Percentiles rank a stretch among this genome's conserved stretches.
phyloP scores from a whole-genome alignment of 148 eudicot genomes.

The Arctostaphylos glauca region DNA sequence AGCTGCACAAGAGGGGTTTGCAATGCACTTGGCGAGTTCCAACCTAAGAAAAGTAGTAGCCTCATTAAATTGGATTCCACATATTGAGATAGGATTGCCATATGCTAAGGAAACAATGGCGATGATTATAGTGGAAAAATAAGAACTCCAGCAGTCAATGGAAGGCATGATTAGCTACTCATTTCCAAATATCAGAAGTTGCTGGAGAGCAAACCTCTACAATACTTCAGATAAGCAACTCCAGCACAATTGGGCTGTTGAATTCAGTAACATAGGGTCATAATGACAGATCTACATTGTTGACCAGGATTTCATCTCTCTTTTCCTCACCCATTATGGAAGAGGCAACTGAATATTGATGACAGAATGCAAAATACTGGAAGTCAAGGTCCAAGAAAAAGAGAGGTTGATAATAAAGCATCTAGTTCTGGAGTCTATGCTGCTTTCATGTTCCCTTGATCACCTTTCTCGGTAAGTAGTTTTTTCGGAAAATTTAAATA shows the following conservation, averaged over 20 bases:
- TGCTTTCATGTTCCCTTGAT: not conserved
- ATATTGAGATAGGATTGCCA: not conserved
- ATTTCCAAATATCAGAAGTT: not conserved
- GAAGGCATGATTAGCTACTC: not conserved
- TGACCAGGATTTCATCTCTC: not conserved
- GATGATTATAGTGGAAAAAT: not conserved
- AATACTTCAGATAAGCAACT: not conserved
- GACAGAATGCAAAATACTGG: not conserved
- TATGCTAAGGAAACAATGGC: not conserved
- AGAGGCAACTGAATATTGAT: not conserved
- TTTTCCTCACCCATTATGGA: not conserved
- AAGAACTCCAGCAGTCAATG: not conserved
- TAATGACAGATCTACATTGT: not conserved
- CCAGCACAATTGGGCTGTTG: not conserved
- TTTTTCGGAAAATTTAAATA: not conserved
- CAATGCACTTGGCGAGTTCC: constrained; percentile 93
- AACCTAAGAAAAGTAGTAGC: constrained; percentile 43
- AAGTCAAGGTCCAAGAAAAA: not conserved
- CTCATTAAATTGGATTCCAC: constrained; percentile 17
- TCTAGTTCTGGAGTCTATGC: not conserved
- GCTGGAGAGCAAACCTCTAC: not conserved
- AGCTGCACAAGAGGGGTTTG: constrained; percentile 98
- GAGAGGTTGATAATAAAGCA: not conserved
- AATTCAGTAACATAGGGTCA: not conserved
- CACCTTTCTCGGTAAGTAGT: not conserved